Evolutionary conservation across 2,329 filamentous ascomycete species (phyloP).

Genomic region (Escovopsis sp.): DNA sequence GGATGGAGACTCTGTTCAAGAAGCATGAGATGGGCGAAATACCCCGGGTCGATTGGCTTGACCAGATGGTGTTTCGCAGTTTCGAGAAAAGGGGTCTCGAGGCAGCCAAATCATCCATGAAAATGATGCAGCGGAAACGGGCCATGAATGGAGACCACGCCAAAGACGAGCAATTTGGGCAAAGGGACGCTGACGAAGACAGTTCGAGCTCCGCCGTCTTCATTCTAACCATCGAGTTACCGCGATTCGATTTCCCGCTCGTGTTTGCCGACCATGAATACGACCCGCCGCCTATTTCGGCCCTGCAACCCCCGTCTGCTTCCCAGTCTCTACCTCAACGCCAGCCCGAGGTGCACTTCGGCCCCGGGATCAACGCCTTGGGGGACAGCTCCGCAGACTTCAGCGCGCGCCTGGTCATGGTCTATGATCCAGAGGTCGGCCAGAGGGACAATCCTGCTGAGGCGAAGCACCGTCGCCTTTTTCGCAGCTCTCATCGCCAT

Average conservation of each 20-base stretch:
- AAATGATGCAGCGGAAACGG: conserved; percentile 36
- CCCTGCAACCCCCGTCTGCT: conserved; percentile 42
- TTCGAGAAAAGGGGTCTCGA: conserved; percentile 64
- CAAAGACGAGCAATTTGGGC: conserved; percentile 16
- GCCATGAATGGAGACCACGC: conserved; percentile 15
- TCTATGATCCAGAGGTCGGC: conserved; percentile 89
- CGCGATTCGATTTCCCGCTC: conserved; percentile 87
- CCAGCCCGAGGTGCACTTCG: conserved; percentile 76
- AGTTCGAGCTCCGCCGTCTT: conserved; percentile 44
- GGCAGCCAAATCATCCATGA: conserved; percentile 49
- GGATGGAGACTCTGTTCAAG: conserved; percentile 82
- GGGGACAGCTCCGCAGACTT: conserved; percentile 33
- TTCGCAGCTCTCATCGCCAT: conserved; percentile 78
- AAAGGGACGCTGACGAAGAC: conserved; percentile 27
- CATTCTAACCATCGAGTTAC: conserved; percentile 77
- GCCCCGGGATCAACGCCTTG: conserved; percentile 70
- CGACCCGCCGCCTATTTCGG: conserved; percentile 66
- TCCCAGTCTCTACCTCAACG: conserved; percentile 61
- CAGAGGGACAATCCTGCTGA: conserved; percentile 86
- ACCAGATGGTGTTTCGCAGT: conserved; percentile 82
- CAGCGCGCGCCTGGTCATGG: conserved; percentile 55
- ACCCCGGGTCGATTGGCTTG: conserved; percentile 83
- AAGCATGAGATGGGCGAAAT: conserved; percentile 98
- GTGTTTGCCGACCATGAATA: conserved; percentile 95
- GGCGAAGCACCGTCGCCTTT: conserved; percentile 81